Conservation (phyloP, 1,284 basidiomycete genomes). For the Ceratorhiza oryzae-sativae region DNA sequence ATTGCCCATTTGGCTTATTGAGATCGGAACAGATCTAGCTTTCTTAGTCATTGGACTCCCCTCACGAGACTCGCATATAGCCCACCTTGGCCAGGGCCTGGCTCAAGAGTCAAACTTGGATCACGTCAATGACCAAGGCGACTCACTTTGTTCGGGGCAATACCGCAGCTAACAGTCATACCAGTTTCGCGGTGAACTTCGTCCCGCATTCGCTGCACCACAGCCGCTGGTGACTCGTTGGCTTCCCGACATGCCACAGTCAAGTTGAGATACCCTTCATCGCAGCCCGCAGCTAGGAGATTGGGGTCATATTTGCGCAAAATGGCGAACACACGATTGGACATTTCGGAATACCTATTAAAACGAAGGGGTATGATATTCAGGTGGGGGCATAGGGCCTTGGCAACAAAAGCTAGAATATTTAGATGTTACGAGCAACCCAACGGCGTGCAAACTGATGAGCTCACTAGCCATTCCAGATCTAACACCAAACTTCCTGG, state of each 20-base stretch:
- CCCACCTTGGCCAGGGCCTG: conserved; percentile 75
- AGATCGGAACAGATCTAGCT: conserved; percentile 89
- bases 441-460: neutral
- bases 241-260: conserved; percentile 77
- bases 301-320: conserved; percentile 81
- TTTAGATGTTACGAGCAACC: no score
- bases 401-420: conserved; percentile 87
- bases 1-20: conserved; percentile 97
- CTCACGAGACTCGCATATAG: neutral
- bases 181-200: conserved; percentile 76
- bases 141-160: conserved; percentile 82
- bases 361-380: conserved; percentile 73
- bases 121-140: conserved; percentile 40
- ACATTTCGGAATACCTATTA: conserved; percentile 75
- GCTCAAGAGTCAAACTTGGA: conserved; percentile 36
- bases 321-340: conserved; percentile 68
- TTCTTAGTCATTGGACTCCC: neutral
- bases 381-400: conserved; percentile 93
- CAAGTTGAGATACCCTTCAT: conserved; percentile 89
- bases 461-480: conserved; percentile 84
- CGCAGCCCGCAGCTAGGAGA: conserved; percentile 80
- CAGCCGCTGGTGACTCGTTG: conserved; percentile 69
- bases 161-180: conserved; percentile 92
- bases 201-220: conserved; percentile 78
- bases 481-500: conserved; percentile 84